Percentiles rank a stretch among this genome's conserved stretches.
Conservation (phyloP, 2,329 filamentous ascomycete species). For the Zymoseptoria pseudotritici region DNA sequence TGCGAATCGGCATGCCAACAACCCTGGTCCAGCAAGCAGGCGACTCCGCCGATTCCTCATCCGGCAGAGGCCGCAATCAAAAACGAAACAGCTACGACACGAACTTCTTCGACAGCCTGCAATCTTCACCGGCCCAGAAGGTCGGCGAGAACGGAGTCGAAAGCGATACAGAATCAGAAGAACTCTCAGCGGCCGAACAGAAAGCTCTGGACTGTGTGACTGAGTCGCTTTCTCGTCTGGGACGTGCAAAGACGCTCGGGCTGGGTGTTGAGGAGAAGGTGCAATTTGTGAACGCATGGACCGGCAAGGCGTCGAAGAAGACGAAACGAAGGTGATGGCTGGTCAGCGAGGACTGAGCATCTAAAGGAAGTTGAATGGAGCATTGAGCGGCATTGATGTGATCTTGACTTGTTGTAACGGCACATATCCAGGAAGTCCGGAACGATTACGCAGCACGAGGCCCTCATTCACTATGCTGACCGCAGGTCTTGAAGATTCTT, state of each 20-base stretch:
- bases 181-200: conserved; percentile 51
- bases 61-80: conserved; percentile 12
- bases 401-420: neutral
- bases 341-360: neutral
- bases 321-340: conserved; percentile 4
- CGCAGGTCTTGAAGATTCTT: neutral
- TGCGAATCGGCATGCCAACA: conserved; percentile 70
- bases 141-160: conserved; percentile 28
- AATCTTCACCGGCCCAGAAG: conserved; percentile 18
- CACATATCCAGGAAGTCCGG: neutral
- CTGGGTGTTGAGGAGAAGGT: conserved; percentile 76
- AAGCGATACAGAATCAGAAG: conserved; percentile 16
- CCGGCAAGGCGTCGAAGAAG: conserved; percentile 11
- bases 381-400: neutral
- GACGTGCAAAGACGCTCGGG: conserved; percentile 81
- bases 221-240: conserved; percentile 78
- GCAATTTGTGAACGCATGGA: conserved; percentile 69
- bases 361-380: neutral
- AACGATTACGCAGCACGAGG: neutral
- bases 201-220: conserved; percentile 68
- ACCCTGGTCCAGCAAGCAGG: conserved; percentile 39
- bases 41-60: conserved; percentile 22
- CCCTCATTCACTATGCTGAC: neutral
- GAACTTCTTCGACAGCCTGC: conserved; percentile 42
- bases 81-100: conserved; percentile 34